Base-by-base conservation (phyloP, 1,284 basidiomycete species). In the Cystobasidiaceae sp. region DNA sequence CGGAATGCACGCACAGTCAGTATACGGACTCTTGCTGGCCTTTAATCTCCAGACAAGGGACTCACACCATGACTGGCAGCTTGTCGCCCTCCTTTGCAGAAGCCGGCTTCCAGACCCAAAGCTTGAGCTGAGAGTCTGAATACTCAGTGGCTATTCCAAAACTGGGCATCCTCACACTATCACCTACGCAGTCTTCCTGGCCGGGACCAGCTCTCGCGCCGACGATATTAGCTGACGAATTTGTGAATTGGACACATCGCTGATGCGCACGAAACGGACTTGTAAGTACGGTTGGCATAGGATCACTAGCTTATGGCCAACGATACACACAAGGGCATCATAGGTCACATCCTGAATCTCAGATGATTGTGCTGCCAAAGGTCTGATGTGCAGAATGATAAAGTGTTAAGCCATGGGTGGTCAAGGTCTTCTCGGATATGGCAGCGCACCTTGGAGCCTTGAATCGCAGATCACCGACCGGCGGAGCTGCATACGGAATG, bases 71-170 rank as follows among this genome's bases (percentile, higher is more conserved):
- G 5, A 69, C 67, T 7, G 67, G 62, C 9, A 70, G 64, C 44
- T 70, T 70, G 58, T 66, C 67, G 23, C 67, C 67, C 46, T 58
- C 30, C 33, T 68, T 70, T 0, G 69, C 69, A 1, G 49, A 34
- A 0, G 59, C 63, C 0, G 69, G 69, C 23, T 68, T 68, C 69
- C 69, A 70, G 9, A 70, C 48, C 69, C 67, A 70, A 21, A 70
- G 55, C 58, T 69, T 44, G 5, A 37, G 39, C 34, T 54, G 19
- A 19, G 5, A 0, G 9, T 4, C 13, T 3, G 3, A 23, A 15
- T 5, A 2, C 3, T 45, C 46, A 25, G 21, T 13, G 15, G 9
- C 3, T 1, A 33, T 17, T 0, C 13, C 41, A 27, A n/a, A n/a
- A n/a, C n/a, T n/a, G 13, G 28, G 15, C 23, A 54, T 30, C 19